Base-by-base conservation (phyloP, 202 grass and related monocot genomes). In the Setaria italica region DNA sequence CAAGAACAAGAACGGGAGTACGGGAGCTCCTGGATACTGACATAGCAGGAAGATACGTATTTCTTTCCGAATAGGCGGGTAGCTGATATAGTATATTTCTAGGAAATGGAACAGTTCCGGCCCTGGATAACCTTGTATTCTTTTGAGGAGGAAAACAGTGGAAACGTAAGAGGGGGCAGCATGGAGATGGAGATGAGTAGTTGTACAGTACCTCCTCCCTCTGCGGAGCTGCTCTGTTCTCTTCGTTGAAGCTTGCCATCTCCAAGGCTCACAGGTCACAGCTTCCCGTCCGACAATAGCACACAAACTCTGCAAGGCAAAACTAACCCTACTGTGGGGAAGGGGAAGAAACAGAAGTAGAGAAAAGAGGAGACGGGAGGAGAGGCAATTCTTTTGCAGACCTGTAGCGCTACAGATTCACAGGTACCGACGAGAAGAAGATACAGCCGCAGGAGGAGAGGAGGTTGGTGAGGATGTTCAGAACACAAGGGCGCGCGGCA, bases 191-290 rank as follows among this genome's bases (percentile, higher is more conserved):
- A 16, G 74, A 51, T 30, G 20, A 33, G 43, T 35, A 11, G 56
- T 7, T 29, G 72, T 83, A 79, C 80, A 37, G 59, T 88, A 88
- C 87, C 87, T 88, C 87, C 30, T 84, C 87, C 81, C 87, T 74
- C 49, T 49, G 76, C 0, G 76, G 14, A 37, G 68, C 67, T 10
- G 81, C 48, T 11, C 67, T 59, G 39, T 66, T 80, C 3, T 80
- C 59, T 41, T 80, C 81, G 29, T 59, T 49, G 59, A 80, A 67
- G 81, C 76, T 88, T 20, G 81, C 81, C 87, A 88, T 88, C 81
- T 67, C 30, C 32, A 4, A 11, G 4, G 56, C 8, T 6, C 21
- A 12, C 4, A 12, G 64, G 16, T 17, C 45, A 35, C 34, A 20
- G 68, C 19, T 30, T 1, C 69, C 6, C 5, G 21, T 15, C 39